Base-by-base conservation (phyloP, 169 alveolate species). In the Cryptosporidium tyzzeri region DNA sequence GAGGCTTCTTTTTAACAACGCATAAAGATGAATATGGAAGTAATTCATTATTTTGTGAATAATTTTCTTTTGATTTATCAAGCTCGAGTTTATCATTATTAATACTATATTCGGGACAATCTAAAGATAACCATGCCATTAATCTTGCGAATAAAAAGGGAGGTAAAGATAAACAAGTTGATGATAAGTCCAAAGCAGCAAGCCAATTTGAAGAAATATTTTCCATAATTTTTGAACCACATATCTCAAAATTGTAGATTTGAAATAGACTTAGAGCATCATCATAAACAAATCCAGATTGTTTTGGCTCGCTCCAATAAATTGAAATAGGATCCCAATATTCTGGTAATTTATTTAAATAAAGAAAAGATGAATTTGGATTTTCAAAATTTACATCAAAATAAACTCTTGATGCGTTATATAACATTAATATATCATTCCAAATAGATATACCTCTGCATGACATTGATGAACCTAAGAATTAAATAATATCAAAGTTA, bases 281-380 rank as follows among this genome's bases (percentile, higher is more conserved):
- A 26, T 80, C 89, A 39, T 29, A 80, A 9, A 31, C 53, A 45
- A 73, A 59, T 9, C 89, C 89, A 26, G 89, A 29, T 62, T 80
- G 89, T 23, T 80, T 80, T 9, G 89, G 37, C 39, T 80, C 89
- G 29, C 89, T 80, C 89, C 89, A 80, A 59, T 35, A 62, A 2
- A 80, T 39, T 29, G 39, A 26, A 44, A 59, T 48, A 41, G 26
- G 21, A 31, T 39, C 41, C 89, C 89, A 80, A 67, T 39, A 18
- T 14, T 59, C 51, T 10, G 89, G 75, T 16, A 29, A 23, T 5
- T 26, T 33, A 45, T 44, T 65, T 23, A 80, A 23, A 29, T 80
- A 80, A 26, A 80, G 6, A 44, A 39, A 80, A 12, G 89, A 80
- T 21, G 69, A 65, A 29, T 41, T 45, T 6, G 61, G 31, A 62